A percentile compares a stretch with the other conserved stretches of the same genome.
Evolutionary conservation across 169 alveolate species (phyloP).

Genomic region (Plasmodium relictum): DNA sequence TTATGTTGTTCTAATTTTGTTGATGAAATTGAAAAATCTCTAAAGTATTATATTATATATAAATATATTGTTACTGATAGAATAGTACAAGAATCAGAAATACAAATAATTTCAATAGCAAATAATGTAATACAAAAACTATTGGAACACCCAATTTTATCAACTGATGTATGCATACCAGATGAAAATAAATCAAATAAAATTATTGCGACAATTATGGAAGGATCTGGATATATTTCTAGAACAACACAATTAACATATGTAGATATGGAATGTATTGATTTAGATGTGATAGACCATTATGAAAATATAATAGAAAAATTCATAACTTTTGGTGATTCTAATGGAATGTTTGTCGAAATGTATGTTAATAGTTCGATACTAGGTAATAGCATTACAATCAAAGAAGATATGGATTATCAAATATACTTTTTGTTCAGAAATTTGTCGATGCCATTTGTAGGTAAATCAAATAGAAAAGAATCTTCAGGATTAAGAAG

Average conservation of each 20-base stretch:
- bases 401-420: slow-evolving; percentile 5
- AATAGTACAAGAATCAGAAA: neutral
- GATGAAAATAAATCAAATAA: neutral
- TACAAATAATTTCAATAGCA: neutral
- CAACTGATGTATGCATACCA: neutral
- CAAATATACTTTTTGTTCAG: slow-evolving; percentile 50
- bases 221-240: slow-evolving; percentile 26
- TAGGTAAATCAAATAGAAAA: slow-evolving; percentile 33
- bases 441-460: slow-evolving; percentile 62
- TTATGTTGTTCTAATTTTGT: slow-evolving; percentile 75
- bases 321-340: slow-evolving; percentile 21
- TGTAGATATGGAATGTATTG: slow-evolving; percentile 25
- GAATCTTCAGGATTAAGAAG: slow-evolving; percentile 32
- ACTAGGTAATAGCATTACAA: neutral
- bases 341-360: slow-evolving; percentile 30
- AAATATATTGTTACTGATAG: slow-evolving; percentile 11
- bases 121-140: slow-evolving; percentile 33
- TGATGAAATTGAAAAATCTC: slow-evolving; percentile 54
- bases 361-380: slow-evolving; percentile 6
- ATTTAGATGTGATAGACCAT: slow-evolving; percentile 41
- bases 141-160: slow-evolving; percentile 10
- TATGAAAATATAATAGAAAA: slow-evolving; percentile 20
- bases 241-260: neutral
- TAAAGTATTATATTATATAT: slow-evolving; percentile 32
- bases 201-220: slow-evolving; percentile 15